These are phyloP conservation scores for Akebia trifoliata DNA, from an alignment of 164 flowering plant species.

Conservation along the genomic window DNA sequence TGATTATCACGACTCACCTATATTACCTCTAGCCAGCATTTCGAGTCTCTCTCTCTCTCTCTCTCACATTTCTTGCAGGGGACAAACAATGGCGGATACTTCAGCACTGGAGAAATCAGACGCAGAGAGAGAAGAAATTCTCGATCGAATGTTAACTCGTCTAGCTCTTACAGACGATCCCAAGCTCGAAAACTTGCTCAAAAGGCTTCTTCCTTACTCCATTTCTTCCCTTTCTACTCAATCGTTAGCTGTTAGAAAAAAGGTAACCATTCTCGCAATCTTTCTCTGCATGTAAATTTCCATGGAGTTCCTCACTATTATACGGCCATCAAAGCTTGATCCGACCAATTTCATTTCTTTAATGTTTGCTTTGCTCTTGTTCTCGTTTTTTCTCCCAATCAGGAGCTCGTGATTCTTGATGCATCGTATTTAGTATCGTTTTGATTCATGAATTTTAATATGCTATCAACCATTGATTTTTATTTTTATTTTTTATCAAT, in stretches of 20 bases:
- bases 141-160: constrained; percentile 89
- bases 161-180: constrained; percentile 90
- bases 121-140: constrained; percentile 59
- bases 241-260: constrained; percentile 58
- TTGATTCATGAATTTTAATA: background rate
- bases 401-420: background rate
- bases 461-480: background rate
- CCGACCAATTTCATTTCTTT: background rate
- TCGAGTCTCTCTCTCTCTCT: too few relatives aligned
- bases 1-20: too few relatives aligned
- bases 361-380: background rate
- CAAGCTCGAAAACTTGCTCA: constrained; percentile 62
- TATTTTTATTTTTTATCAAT: background rate
- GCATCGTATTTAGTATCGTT: background rate
- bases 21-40: too few relatives aligned
- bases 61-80: too few relatives aligned
- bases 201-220: constrained; percentile 77
- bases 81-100: constrained; percentile 51
- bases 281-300: background rate
- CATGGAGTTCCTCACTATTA: too few relatives aligned
- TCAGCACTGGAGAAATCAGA: constrained; percentile 47
- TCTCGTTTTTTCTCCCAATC: background rate
- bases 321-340: too few relatives aligned
- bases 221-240: constrained; percentile 71
- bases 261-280: constrained; percentile 32